Conservation (phyloP, 1,284 basidiomycete genomes). For the Tilletiopsis washingtonensis region DNA sequence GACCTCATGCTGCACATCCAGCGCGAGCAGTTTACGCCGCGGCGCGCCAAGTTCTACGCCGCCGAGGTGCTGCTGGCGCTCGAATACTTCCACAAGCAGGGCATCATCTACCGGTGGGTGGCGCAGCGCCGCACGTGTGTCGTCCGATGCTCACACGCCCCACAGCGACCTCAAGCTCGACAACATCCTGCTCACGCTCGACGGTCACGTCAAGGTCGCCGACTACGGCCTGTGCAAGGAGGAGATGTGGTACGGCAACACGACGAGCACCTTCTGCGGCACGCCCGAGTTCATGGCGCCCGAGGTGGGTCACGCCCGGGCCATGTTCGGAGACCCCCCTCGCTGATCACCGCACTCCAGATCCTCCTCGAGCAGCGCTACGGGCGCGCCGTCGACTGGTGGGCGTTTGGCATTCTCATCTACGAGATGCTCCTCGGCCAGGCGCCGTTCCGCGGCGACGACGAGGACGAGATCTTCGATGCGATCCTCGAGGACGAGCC, state of each 20-base stretch:
- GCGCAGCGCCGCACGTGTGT: too few species aligned
- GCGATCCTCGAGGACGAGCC: slow-evolving; percentile 98
- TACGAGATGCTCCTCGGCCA: slow-evolving; percentile 99
- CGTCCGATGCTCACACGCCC: too few species aligned
- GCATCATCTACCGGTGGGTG: slow-evolving; percentile 63
- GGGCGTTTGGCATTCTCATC: slow-evolving; percentile 97
- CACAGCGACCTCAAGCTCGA: slow-evolving; percentile 90
- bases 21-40: slow-evolving; percentile 68
- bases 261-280: slow-evolving; percentile 98
- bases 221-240: slow-evolving; percentile 99
- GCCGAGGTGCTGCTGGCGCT: slow-evolving; percentile 93
- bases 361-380: slow-evolving; percentile 97
- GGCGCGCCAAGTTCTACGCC: slow-evolving; percentile 94
- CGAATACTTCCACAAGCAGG: slow-evolving; percentile 96
- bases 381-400: slow-evolving; percentile 98
- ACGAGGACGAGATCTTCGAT: slow-evolving; percentile 99
- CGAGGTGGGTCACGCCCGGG: slow-evolving; percentile 59
- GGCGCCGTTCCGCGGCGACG: slow-evolving; percentile 97
- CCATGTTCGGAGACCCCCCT: neutral
- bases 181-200: slow-evolving; percentile 91
- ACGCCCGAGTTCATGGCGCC: slow-evolving; percentile 99
- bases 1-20: slow-evolving; percentile 77
- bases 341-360: slow-evolving; percentile 50
- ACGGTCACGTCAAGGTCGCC: slow-evolving; percentile 97
- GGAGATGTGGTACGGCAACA: slow-evolving; percentile 93